phyloP scores from a whole-genome alignment of 345 rosid genomes.

The Acer campestre region DNA sequence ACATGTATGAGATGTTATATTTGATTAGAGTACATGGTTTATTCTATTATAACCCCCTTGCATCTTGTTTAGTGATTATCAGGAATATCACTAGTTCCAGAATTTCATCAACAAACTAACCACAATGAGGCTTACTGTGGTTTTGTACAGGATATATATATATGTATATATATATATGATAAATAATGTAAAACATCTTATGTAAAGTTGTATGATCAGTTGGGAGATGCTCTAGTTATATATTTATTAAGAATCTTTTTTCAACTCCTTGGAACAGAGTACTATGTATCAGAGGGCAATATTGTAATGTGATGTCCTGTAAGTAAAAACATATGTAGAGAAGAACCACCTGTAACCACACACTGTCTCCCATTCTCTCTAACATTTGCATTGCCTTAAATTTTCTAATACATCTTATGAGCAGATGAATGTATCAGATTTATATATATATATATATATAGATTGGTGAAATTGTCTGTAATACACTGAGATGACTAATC shows the following conservation, averaged over 20 bases:
- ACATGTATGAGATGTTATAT: not conserved
- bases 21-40: no score
- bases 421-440: not conserved
- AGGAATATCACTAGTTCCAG: not conserved
- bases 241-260: not conserved
- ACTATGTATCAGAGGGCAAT: not conserved
- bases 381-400: not conserved
- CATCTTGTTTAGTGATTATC: not conserved
- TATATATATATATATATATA: not conserved
- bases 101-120: not conserved
- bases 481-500: not conserved
- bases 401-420: not conserved
- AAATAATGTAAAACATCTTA: not conserved
- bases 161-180: not conserved
- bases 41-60: not conserved
- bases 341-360: not conserved
- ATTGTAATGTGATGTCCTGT: not conserved
- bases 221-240: not conserved
- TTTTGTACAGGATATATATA: not conserved
- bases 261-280: not conserved
- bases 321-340: not conserved
- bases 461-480: slow-evolving; percentile 6
- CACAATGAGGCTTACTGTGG: not conserved
- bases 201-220: not conserved
- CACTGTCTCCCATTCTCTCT: not conserved